Base-by-base conservation (phyloP, 768 basidiomycete genomes). In the Rhizopogon vulgaris region DNA sequence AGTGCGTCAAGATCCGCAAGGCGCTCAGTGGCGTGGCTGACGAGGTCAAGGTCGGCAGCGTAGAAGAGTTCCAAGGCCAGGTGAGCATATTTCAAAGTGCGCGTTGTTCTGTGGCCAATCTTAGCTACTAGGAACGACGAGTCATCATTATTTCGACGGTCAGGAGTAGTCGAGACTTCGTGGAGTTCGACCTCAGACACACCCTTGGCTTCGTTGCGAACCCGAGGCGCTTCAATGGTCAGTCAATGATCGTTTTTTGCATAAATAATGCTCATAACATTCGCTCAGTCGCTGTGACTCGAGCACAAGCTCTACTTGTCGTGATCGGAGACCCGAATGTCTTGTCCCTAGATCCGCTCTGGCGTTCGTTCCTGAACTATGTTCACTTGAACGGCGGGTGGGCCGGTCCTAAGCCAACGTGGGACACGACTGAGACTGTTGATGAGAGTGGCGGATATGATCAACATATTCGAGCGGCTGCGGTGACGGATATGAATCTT, bases 41-140 rank as follows among this genome's bases (percentile, higher is more conserved):
- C 25, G 68, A 60, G 5, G 69, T 84, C 49, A 84, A 84, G 57
- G 78, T 85, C 12, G 84, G 82, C 17, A 81, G 78, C 18, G 82
- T 83, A 1, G 84, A 85, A 57, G 81, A 83, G 52, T 83, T 83
- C 65, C 83, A 84, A 62, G 84, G 83, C 7, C 79, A 83, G 66
- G 80, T 77, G 46, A 27, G 56, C 30, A 22, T 15, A 43, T 3
- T 18, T 32, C 6, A n/a, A 30, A 24, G 37, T 15, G 3, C 17
- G 28, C 17, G 12, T 25, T 12, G 30, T 9, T 24, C 22, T 25
- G 15, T 37, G 14, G 12, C 39, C 5, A 9, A 34, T 18, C 14
- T 14, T 18, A 24, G 9, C 11, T 30, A 28, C 4, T 47, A 73
- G 71, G 71, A 73, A 54, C 71, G 71, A 12, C 62, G 64, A 7